Base-by-base conservation (phyloP, 2,329 filamentous ascomycete species). In the Sporothrix humicola region DNA sequence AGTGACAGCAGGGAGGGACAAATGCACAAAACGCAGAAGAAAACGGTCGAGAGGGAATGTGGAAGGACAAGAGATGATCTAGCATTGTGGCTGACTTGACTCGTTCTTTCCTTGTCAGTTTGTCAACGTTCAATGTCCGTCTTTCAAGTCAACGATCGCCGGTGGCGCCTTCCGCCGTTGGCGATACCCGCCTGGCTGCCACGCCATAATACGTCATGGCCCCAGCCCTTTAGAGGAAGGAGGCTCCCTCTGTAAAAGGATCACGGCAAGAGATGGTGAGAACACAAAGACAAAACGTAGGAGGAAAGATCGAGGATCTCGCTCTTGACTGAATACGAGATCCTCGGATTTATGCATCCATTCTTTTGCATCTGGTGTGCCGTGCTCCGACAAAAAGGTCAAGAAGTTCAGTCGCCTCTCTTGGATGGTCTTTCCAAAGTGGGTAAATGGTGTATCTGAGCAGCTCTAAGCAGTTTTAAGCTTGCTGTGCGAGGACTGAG, bases 401-500 rank as follows among this genome's bases (percentile, higher is more conserved):
- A 26, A 3, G 1, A 26, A 26, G 23, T 26, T 26, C 31, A 37
- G 4, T 37, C 31, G 31, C 31, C 31, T 37, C 31, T 37, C 31
- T 37, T 37, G 31, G 31, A 37, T 37, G 1, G 31, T 37, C 2
- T 37, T 37, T 3, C 31, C 31, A 37, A 37, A 6, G 31, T 37
- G 31, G 31, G 31, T 37, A 37, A 37, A 37, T 37, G 31, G 31
- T 37, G 31, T 37, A 37, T 37, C 31, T 37, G 31, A 37, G 15
- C 10, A 56, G 12, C 26, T 1, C 20, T 10, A 59, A 73, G 44
- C 65, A 66, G 44, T n/a, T 66, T 69, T 52, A 54, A 69, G 65
- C 65, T 69, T 69, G 50, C 50, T 69, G 23, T 56, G 66, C 66
- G 66, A 69, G 13, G 26, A 37, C 31, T 37, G 31, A 37, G 31